phyloP scores from a whole-genome alignment of 1,284 basidiomycete genomes.

The Moniliophthora roreri region DNA sequence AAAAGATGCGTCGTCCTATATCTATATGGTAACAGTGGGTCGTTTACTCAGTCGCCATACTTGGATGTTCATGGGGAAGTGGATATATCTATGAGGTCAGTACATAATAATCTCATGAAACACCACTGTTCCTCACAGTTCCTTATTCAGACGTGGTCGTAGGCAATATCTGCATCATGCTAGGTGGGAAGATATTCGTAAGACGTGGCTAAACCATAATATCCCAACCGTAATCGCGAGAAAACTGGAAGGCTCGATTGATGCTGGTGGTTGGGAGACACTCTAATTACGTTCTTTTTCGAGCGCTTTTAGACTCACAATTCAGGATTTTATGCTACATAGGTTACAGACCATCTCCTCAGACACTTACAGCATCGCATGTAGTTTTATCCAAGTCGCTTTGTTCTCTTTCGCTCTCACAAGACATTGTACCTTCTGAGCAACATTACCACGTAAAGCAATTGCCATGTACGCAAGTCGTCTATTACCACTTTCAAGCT shows the following conservation, averaged over 20 bases:
- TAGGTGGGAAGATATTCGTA: constrained; percentile 91
- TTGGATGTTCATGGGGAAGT: constrained; percentile 95
- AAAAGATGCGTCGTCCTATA: constrained; percentile 94
- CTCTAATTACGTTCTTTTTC: constrained; percentile 45
- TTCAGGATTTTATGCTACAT: no score
- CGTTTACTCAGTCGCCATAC: constrained; percentile 89
- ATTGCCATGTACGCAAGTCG: no score
- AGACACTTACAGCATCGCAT: constrained; percentile 22
- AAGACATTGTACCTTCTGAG: no score
- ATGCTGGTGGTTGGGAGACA: constrained; percentile 92
- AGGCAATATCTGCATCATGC: constrained; percentile 86
- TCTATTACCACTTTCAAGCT: no score
- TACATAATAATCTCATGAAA: constrained; percentile 8
- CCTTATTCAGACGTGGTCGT: constrained; percentile 66
- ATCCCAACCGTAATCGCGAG: constrained; percentile 91
- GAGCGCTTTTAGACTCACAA: no score
- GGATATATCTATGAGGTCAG: constrained; percentile 88
- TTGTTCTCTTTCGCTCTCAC: constrained; percentile 23
- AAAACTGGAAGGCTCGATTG: constrained; percentile 86
- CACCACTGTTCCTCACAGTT: constrained; percentile 3
- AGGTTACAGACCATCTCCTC: no score
- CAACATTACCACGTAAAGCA: no score
- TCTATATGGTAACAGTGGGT: constrained; percentile 86
- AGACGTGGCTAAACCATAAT: constrained; percentile 87
- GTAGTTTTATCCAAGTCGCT: constrained; percentile 32